Evolutionary conservation across 108 stramenopile species (phyloP).

Genomic region (Discostella stelligeroides): DNA sequence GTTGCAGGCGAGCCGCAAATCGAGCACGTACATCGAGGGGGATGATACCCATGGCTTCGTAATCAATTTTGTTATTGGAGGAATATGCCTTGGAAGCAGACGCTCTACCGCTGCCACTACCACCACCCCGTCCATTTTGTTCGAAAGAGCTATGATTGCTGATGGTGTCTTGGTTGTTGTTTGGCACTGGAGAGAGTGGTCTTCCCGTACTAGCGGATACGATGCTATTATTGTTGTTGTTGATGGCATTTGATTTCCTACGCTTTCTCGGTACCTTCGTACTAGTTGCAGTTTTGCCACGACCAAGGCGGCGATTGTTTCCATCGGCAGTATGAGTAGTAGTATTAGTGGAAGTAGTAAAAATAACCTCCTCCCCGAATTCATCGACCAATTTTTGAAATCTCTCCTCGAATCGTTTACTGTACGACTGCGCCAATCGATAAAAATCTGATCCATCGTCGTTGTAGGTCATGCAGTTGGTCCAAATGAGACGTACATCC

Average conservation of each 20-base stretch:
- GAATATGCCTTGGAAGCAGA: conserved; percentile 17
- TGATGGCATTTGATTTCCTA: too few species aligned
- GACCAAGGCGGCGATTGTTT: too few species aligned
- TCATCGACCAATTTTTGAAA: conserved; percentile 79
- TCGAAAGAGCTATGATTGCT: conserved; percentile 24
- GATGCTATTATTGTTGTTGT: too few species aligned
- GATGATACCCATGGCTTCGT: conserved; percentile 22
- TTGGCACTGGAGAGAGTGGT: too few species aligned
- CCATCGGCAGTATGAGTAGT: too few species aligned
- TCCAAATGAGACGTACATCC: conserved; percentile 95
- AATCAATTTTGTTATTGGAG: conserved; percentile 10
- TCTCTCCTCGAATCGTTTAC: conserved; percentile 85
- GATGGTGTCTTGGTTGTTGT: too few species aligned
- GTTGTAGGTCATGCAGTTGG: conserved; percentile 97
- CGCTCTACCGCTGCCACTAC: not conserved
- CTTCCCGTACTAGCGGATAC: too few species aligned
- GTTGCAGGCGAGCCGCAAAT: conserved; percentile 83
- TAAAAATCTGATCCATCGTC: conserved; percentile 90
- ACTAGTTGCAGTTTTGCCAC: too few species aligned
- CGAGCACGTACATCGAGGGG: conserved; percentile 78
- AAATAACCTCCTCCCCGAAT: conserved; percentile 51
- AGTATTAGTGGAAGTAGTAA: too few species aligned
- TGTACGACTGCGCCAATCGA: conserved; percentile 76
- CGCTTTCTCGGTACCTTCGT: too few species aligned
- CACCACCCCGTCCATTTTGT: conserved; percentile 11